A percentile compares a stretch with the other conserved stretches of the same genome.
Evolutionary conservation across 2,329 filamentous ascomycete genomes (phyloP).

Genomic region (Aspergillus arachidicola): DNA sequence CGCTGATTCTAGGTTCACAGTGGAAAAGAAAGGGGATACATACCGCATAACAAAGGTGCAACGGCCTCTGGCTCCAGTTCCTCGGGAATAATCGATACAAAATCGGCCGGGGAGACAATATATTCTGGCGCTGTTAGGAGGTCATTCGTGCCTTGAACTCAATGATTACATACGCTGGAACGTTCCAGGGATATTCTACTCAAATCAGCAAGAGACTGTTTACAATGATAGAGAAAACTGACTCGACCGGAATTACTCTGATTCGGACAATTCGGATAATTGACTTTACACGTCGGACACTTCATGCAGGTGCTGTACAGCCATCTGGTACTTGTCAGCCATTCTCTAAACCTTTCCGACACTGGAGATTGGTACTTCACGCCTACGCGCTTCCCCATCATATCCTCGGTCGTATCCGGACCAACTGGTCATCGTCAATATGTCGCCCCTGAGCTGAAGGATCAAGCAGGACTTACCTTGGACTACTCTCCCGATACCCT

Average conservation of each 20-base stretch:
- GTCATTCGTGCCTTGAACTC: not conserved
- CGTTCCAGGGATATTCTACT: constrained; percentile 14
- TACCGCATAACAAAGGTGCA: constrained; percentile 16
- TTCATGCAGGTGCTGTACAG: constrained; percentile 14
- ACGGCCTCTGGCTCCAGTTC: constrained; percentile 11
- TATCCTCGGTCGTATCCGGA: not conserved
- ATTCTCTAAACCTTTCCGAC: too few relatives aligned
- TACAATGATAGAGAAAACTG: not conserved
- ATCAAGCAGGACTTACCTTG: not conserved
- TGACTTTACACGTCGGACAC: constrained; percentile 14
- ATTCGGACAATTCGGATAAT: constrained; percentile 16
- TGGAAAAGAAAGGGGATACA: not conserved
- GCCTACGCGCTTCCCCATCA: not conserved
- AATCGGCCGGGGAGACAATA: constrained; percentile 13
- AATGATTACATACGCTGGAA: constrained; percentile 11
- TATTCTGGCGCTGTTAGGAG: constrained; percentile 11
- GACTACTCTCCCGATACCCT: constrained; percentile 43
- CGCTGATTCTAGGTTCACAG: too few relatives aligned
- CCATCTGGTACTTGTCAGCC: constrained; percentile 7
- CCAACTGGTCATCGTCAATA: not conserved
- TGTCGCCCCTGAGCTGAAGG: not conserved
- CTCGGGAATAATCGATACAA: constrained; percentile 12
- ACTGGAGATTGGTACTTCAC: not conserved
- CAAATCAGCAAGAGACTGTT: not conserved
- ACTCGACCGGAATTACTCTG: constrained; percentile 16